Evolutionary conservation across 495 filamentous ascomycete genomes (phyloP).

Genomic region (Annulohypoxylon nitens): DNA sequence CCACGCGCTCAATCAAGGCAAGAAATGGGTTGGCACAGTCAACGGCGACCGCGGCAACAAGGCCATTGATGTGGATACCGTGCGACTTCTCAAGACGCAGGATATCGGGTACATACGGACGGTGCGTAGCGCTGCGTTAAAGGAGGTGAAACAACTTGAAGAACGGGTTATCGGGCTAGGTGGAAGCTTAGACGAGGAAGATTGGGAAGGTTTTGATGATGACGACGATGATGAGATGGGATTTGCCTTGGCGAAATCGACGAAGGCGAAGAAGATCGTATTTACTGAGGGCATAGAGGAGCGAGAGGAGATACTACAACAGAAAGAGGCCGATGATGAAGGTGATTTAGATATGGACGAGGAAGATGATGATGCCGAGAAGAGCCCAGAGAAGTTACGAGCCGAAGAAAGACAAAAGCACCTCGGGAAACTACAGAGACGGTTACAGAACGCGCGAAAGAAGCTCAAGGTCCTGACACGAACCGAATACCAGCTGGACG

Average conservation of each 20-base stretch:
- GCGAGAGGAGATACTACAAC: constrained; percentile 28
- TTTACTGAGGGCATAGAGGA: constrained; percentile 53
- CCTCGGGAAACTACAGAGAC: constrained; percentile 57
- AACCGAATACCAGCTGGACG: constrained; percentile 81
- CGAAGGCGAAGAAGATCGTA: constrained; percentile 59
- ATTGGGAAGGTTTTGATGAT: constrained; percentile 39
- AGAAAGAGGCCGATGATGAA: constrained; percentile 10
- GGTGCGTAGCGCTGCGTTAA: constrained; percentile 64
- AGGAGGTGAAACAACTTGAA: constrained; percentile 60
- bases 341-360: constrained; percentile 43
- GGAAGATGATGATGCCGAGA: constrained; percentile 58
- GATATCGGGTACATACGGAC: constrained; percentile 89
- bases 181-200: constrained; percentile 47
- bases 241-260: constrained; percentile 19
- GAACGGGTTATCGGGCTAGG: constrained; percentile 58
- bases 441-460: constrained; percentile 74
- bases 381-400: constrained; percentile 63
- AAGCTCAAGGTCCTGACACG: constrained; percentile 76
- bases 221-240: constrained; percentile 50
- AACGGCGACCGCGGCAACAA: constrained; percentile 74
- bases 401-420: constrained; percentile 62
- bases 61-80: constrained; percentile 73
- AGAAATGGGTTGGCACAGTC: constrained; percentile 60
- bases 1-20: constrained; percentile 53
- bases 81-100: constrained; percentile 94